These are phyloP conservation scores for Amauroascus niger DNA, from an alignment of 2,329 filamentous ascomycete genomes.

Conservation along the genomic window DNA sequence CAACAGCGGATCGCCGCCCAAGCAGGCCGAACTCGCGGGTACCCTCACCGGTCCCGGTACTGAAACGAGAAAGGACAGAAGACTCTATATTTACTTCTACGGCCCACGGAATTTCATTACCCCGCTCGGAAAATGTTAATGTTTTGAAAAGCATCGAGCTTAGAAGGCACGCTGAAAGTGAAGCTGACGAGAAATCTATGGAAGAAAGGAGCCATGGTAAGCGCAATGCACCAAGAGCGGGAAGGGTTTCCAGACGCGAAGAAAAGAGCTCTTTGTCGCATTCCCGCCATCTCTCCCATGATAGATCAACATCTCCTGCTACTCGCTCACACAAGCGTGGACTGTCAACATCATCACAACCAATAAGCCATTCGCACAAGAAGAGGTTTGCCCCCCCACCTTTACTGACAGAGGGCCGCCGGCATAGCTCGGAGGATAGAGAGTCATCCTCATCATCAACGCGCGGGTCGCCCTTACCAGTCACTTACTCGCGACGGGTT, in stretches of 20 bases:
- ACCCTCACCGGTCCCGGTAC: slow-evolving; percentile 23
- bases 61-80: slow-evolving; percentile 32
- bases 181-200: background rate
- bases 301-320: slow-evolving; percentile 31
- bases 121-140: slow-evolving; percentile 15
- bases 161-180: background rate
- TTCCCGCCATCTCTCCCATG: slow-evolving; percentile 25
- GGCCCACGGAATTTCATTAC: slow-evolving; percentile 19
- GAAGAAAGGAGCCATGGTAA: slow-evolving; percentile 4
- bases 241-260: slow-evolving; percentile 7
- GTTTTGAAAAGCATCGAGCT: slow-evolving; percentile 18
- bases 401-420: slow-evolving; percentile 32
- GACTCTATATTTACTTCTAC: slow-evolving; percentile 23
- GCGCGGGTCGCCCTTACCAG: slow-evolving; percentile 37
- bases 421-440: slow-evolving; percentile 40
- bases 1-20: slow-evolving; percentile 20
- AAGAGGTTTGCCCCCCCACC: slow-evolving; percentile 34
- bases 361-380: slow-evolving; percentile 17
- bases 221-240: background rate
- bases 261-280: slow-evolving; percentile 5
- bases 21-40: slow-evolving; percentile 23
- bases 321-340: slow-evolving; percentile 31
- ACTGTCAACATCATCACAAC: slow-evolving; percentile 27
- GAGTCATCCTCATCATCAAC: slow-evolving; percentile 38
- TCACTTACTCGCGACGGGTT: slow-evolving; percentile 36